Percentiles rank a stretch among this genome's conserved stretches.
These are phyloP conservation scores for Leccinum boreale DNA, from an alignment of 768 basidiomycete species.

Conservation along the genomic window DNA sequence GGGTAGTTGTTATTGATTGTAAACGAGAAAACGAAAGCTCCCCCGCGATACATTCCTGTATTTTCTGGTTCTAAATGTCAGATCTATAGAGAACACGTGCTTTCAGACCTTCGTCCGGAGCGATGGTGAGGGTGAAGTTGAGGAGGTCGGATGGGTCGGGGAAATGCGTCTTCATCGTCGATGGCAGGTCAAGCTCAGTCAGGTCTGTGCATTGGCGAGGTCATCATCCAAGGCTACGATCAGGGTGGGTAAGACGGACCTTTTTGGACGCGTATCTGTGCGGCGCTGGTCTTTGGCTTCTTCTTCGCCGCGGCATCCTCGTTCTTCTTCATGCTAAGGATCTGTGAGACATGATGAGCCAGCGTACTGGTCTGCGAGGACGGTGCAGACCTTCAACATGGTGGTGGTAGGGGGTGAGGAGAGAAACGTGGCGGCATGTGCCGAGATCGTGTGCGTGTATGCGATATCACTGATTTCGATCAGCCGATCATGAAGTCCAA, in stretches of 20 bases:
- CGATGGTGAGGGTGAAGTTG: conserved; percentile 93
- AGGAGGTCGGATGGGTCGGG: conserved; percentile 92
- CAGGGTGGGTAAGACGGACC: conserved; percentile 44
- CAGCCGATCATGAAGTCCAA: conserved; percentile 32
- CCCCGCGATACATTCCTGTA: conserved; percentile 97
- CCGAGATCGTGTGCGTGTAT: conserved; percentile 15
- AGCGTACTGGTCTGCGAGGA: background rate
- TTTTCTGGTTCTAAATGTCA: conserved; percentile 2
- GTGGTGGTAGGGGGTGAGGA: conserved; percentile 18
- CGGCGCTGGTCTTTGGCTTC: conserved; percentile 97
- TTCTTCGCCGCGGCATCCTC: conserved; percentile 97
- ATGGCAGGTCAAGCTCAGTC: conserved; percentile 93
- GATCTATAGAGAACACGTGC: background rate
- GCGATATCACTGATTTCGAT: background rate
- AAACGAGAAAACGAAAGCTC: conserved; percentile 91
- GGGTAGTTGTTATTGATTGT: conserved; percentile 97
- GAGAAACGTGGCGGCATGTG: conserved; percentile 30
- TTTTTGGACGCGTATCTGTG: conserved; percentile 99
- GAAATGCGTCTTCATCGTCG: conserved; percentile 95
- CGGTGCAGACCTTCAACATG: conserved; percentile 43
- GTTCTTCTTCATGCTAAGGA: conserved; percentile 99
- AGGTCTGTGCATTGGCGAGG: conserved; percentile 54
- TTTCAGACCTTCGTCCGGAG: conserved; percentile 87
- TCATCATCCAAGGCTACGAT: conserved; percentile 2
- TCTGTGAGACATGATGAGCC: conserved; percentile 46